A percentile compares a stretch with the other conserved stretches of the same genome.
These are phyloP conservation scores for Davidsoniella eucalypti DNA, from an alignment of 2,329 filamentous ascomycete genomes.

Conservation along the genomic window DNA sequence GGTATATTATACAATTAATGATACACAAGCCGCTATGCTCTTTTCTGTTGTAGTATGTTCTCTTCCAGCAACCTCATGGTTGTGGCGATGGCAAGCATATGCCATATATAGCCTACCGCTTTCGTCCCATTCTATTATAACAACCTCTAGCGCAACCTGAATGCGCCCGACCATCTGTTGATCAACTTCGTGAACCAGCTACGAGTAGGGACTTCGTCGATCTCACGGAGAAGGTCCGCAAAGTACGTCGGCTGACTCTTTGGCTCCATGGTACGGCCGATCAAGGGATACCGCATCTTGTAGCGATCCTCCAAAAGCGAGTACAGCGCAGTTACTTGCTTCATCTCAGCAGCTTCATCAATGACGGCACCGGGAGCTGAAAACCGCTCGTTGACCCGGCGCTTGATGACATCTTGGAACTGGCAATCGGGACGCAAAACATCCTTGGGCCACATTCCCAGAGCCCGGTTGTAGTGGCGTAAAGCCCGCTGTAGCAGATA, in stretches of 20 bases:
- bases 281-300: conserved; percentile 20
- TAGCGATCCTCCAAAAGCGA: conserved; percentile 44
- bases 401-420: conserved; percentile 37
- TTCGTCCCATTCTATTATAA: background rate
- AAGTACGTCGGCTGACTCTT: conserved; percentile 50
- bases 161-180: conserved; percentile 41
- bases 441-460: conserved; percentile 47
- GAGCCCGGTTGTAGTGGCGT: conserved; percentile 30
- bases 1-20: conserved; percentile 4
- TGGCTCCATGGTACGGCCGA: conserved; percentile 31
- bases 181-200: conserved; percentile 34
- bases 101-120: background rate
- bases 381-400: conserved; percentile 17
- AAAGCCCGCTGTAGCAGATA: conserved; percentile 4
- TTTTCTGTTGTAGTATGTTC: no score
- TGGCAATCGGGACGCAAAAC: conserved; percentile 45
- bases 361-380: conserved; percentile 9
- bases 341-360: conserved; percentile 5
- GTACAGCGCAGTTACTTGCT: conserved; percentile 41
- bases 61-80: background rate
- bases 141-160: conserved; percentile 34
- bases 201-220: conserved; percentile 44
- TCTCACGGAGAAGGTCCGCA: conserved; percentile 40
- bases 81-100: background rate
- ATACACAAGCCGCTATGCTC: background rate